These are phyloP conservation scores for Colletotrichum siamense DNA, from an alignment of 2,329 filamentous ascomycete genomes.

Conservation along the genomic window DNA sequence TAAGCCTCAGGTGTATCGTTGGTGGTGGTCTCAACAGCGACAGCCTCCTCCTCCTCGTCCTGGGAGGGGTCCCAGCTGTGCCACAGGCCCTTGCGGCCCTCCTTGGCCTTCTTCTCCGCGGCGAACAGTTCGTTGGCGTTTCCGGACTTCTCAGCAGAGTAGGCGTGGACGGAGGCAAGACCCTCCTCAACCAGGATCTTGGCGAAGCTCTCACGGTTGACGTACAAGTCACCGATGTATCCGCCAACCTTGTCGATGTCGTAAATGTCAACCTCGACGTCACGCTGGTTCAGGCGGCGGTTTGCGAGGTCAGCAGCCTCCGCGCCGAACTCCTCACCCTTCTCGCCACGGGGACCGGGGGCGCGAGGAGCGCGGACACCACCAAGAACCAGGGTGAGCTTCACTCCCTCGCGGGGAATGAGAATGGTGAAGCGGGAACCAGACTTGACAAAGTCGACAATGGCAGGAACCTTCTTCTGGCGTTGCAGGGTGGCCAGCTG, in stretches of 20 bases:
- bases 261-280: slow-evolving; percentile 94
- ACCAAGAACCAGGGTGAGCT: slow-evolving; percentile 92
- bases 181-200: slow-evolving; percentile 94
- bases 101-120: slow-evolving; percentile 89
- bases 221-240: slow-evolving; percentile 93
- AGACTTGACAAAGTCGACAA: slow-evolving; percentile 98
- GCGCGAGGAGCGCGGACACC: slow-evolving; percentile 91
- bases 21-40: slow-evolving; percentile 57
- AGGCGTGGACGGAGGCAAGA: slow-evolving; percentile 88
- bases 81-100: slow-evolving; percentile 87
- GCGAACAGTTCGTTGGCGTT: slow-evolving; percentile 86
- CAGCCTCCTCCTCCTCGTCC: slow-evolving; percentile 69
- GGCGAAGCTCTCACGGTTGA: slow-evolving; percentile 95
- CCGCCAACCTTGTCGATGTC: slow-evolving; percentile 96
- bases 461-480: slow-evolving; percentile 88
- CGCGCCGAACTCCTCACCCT: slow-evolving; percentile 91
- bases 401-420: slow-evolving; percentile 90
- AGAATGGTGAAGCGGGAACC: slow-evolving; percentile 92
- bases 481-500: slow-evolving; percentile 86
- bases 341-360: slow-evolving; percentile 75
- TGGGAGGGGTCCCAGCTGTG: slow-evolving; percentile 92
- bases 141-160: slow-evolving; percentile 94
- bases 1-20: slow-evolving; percentile 47
- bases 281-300: slow-evolving; percentile 87
- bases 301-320: slow-evolving; percentile 94